Evolutionary conservation across 345 rosid genomes (phyloP).

Genomic region (Rhodamnia argentea): DNA sequence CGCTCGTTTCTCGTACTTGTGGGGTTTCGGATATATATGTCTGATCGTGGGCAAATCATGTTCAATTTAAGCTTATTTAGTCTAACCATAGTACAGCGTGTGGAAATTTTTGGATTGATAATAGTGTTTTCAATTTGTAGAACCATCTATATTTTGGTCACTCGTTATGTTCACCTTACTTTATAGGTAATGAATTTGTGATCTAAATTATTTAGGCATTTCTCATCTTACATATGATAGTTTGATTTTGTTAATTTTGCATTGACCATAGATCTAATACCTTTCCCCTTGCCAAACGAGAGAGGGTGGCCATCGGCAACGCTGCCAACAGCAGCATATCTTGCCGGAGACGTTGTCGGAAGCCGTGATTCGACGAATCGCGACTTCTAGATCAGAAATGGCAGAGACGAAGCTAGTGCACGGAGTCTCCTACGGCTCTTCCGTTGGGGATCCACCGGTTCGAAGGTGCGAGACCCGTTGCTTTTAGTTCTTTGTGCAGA

Average conservation of each 20-base stretch:
- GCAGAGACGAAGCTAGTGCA: neutral
- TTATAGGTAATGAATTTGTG: too few species aligned
- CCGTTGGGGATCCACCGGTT: neutral
- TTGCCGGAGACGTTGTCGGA: neutral
- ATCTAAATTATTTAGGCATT: too few species aligned
- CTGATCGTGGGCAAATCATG: neutral
- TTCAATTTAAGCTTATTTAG: neutral
- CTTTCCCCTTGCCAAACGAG: neutral
- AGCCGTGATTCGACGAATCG: neutral
- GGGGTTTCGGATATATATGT: too few species aligned
- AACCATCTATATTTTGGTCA: neutral
- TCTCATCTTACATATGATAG: neutral
- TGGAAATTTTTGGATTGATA: neutral
- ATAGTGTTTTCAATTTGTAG: too few species aligned
- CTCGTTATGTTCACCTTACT: neutral
- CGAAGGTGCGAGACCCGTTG: neutral
- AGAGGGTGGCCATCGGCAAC: too few species aligned
- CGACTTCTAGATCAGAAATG: neutral
- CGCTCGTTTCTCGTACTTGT: neutral
- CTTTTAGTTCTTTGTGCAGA: neutral
- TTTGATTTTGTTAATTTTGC: neutral
- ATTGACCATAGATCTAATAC: neutral
- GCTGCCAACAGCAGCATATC: too few species aligned
- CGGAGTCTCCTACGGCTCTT: accelerated
- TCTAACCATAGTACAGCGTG: neutral